phyloP scores from a whole-genome alignment of 345 rosid species.

The Rubroshorea leprosula region DNA sequence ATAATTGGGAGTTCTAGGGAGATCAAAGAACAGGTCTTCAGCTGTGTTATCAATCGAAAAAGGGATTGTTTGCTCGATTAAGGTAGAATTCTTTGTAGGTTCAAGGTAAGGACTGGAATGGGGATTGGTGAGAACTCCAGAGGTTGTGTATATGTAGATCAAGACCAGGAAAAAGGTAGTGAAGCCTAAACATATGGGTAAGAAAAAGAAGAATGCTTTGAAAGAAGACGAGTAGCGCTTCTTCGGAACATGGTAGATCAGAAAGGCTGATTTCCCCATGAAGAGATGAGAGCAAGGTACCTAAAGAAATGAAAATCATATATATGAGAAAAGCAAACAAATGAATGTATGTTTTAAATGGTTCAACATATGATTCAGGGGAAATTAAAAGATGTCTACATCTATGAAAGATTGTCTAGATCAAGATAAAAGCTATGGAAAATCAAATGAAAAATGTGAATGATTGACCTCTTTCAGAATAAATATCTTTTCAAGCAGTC shows the following conservation, averaged over 20 bases:
- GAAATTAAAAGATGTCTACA: too few relatives aligned
- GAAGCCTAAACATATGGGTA: conserved; percentile 38
- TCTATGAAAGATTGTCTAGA: too few relatives aligned
- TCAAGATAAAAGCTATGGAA: neutral
- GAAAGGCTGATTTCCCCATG: conserved; percentile 31
- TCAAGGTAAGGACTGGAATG: conserved; percentile 14
- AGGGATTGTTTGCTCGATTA: conserved; percentile 8
- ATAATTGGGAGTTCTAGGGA: conserved; percentile 1
- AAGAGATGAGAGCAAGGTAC: neutral
- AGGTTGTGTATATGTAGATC: conserved; percentile 37
- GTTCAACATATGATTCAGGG: too few relatives aligned
- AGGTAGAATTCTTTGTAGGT: conserved; percentile 2
- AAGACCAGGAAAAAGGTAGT: conserved; percentile 30
- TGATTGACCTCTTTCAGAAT: neutral
- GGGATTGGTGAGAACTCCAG: conserved; percentile 27
- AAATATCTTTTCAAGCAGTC: too few relatives aligned
- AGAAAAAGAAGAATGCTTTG: conserved; percentile 28
- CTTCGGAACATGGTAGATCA: conserved; percentile 24
- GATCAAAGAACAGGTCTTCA: conserved; percentile 14
- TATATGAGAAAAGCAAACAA: neutral
- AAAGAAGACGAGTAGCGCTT: conserved; percentile 22
- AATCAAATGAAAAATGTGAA: neutral
- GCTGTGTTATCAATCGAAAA: conserved; percentile 13
- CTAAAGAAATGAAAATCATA: conserved; percentile 1
- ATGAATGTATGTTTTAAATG: too few relatives aligned